phyloP scores from a whole-genome alignment of 768 basidiomycete genomes.

The Daedaleopsis nitida region DNA sequence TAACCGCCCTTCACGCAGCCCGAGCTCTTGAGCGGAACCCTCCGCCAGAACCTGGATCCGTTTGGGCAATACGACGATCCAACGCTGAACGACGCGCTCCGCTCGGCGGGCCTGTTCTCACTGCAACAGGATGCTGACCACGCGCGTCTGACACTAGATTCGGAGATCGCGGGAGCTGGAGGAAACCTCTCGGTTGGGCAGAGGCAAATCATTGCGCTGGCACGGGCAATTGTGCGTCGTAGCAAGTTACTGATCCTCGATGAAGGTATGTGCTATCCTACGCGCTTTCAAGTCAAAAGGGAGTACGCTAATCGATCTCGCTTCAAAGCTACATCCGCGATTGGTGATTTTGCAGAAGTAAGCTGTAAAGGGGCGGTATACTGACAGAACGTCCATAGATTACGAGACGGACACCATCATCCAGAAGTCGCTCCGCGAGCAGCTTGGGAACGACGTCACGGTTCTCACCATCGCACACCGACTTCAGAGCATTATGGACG shows the following conservation, averaged over 20 bases:
- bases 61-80: conserved; percentile 58
- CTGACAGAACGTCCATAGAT: conserved; percentile 34
- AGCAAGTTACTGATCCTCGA: conserved; percentile 62
- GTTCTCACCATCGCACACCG: conserved; percentile 64
- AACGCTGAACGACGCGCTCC: conserved; percentile 48
- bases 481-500: conserved; percentile 59
- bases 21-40: conserved; percentile 55
- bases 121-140: conserved; percentile 41
- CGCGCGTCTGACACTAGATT: conserved; percentile 46
- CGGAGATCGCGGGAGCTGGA: conserved; percentile 45
- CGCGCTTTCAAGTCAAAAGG: background rate
- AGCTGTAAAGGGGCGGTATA: background rate
- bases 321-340: conserved; percentile 45
- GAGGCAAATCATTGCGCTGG: conserved; percentile 60
- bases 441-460: conserved; percentile 45
- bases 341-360: conserved; percentile 32
- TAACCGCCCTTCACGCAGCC: conserved; percentile 33
- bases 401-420: conserved; percentile 59
- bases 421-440: conserved; percentile 54
- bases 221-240: conserved; percentile 57
- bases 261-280: conserved; percentile 37
- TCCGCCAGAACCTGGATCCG: conserved; percentile 62
- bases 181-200: conserved; percentile 56
- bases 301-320: conserved; percentile 5
- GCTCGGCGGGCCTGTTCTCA: conserved; percentile 49